Percentiles rank a stretch among this genome's conserved stretches.
phyloP scores from a whole-genome alignment of 345 rosid genomes.

The Corymbia maculata region DNA sequence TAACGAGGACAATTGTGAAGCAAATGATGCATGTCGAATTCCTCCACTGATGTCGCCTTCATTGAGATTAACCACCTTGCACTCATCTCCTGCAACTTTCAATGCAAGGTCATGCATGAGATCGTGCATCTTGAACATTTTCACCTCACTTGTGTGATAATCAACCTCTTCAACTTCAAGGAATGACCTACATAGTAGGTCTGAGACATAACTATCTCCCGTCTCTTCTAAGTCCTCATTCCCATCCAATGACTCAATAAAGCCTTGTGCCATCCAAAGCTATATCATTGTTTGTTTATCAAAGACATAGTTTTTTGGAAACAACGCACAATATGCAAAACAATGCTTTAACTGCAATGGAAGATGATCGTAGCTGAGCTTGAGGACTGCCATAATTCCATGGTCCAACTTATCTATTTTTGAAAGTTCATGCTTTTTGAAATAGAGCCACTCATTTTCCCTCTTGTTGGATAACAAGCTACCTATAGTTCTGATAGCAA shows the following conservation, averaged over 20 bases:
- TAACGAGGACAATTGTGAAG: not conserved
- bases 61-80: not conserved
- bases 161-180: not conserved
- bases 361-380: not conserved
- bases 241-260: not conserved
- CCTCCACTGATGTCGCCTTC: not conserved
- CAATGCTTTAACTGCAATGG: not conserved
- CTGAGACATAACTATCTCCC: not conserved
- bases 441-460: not conserved
- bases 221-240: not conserved
- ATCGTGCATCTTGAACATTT: not conserved
- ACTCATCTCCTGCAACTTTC: not conserved
- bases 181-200: not conserved
- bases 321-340: not conserved
- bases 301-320: not conserved
- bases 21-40: not conserved
- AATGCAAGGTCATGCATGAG: not conserved
- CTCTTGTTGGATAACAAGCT: not conserved
- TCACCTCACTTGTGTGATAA: not conserved
- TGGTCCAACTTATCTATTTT: not conserved
- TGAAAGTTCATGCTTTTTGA: not conserved
- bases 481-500: not conserved
- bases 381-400: not conserved
- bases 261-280: not conserved
- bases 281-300: not conserved